Evolutionary conservation across 306 rosid species (phyloP).

Genomic region (Datisca glomerata): DNA sequence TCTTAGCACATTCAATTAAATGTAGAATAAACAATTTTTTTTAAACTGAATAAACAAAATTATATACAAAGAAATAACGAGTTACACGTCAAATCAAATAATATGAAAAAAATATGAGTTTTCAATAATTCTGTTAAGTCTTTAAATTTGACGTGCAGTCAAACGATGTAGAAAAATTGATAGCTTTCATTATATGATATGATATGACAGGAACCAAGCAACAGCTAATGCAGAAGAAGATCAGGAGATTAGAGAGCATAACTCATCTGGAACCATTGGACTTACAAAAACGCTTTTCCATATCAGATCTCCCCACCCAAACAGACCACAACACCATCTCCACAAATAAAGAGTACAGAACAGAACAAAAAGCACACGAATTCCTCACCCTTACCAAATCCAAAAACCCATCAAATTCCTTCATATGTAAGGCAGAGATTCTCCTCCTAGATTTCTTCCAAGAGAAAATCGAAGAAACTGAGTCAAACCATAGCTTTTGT

Average conservation of each 20-base stretch:
- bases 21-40: too few species aligned
- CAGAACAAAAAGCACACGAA: constrained; percentile 17
- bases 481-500: constrained; percentile 1
- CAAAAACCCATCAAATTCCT: constrained; percentile 3
- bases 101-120: too few species aligned
- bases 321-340: background rate
- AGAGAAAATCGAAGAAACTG: constrained; percentile 19
- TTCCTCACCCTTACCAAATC: constrained; percentile 17
- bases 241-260: constrained; percentile 21
- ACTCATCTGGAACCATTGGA: constrained; percentile 29
- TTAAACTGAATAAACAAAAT: too few species aligned
- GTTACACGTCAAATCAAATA: too few species aligned
- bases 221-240: constrained; percentile 33
- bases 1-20: too few species aligned
- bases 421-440: constrained; percentile 22
- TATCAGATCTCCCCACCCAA: constrained; percentile 4
- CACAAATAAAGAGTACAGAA: background rate
- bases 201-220: constrained; percentile 29
- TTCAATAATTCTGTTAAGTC: too few species aligned
- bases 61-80: too few species aligned
- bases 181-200: background rate
- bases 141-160: too few species aligned
- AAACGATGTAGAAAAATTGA: too few species aligned
- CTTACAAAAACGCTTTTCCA: constrained; percentile 33
- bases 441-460: constrained; percentile 45